Evolutionary conservation across 441 rosid species (phyloP).

Genomic region (Eutrema salsugineum): DNA sequence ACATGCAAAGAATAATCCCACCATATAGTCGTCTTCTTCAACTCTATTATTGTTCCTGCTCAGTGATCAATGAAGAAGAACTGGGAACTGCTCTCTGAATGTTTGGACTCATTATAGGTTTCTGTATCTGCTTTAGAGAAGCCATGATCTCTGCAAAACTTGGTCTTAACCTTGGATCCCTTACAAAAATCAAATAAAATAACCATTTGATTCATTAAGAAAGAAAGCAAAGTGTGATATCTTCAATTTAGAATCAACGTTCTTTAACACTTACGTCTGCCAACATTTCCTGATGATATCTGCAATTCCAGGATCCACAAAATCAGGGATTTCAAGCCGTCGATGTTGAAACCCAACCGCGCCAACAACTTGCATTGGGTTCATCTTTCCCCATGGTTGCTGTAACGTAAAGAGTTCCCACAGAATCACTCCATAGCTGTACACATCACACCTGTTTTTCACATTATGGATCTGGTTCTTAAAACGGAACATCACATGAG

Average conservation of each 20-base stretch:
- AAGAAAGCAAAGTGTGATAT: not conserved
- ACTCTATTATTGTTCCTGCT: not conserved
- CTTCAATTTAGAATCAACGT: not conserved
- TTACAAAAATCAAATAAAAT: conserved; percentile 26
- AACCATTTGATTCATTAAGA: not conserved
- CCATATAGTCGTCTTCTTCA: conserved; percentile 1
- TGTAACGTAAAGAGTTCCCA: conserved; percentile 81
- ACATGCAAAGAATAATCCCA: conserved; percentile 10
- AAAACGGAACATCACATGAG: not conserved
- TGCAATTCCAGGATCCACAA: conserved; percentile 64
- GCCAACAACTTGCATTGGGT: conserved; percentile 98
- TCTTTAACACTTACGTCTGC: conserved; percentile 73
- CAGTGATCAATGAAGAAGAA: conserved; percentile 2
- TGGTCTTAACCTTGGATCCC: conserved; percentile 87
- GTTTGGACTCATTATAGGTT: conserved; percentile 50
- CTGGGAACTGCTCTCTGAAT: conserved; percentile 38
- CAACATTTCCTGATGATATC: conserved; percentile 75
- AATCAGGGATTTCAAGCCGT: conserved; percentile 71
- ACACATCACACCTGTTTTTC: conserved; percentile 74
- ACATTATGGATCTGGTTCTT: not conserved
- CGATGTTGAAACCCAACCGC: conserved; percentile 97
- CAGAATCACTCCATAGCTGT: conserved; percentile 81
- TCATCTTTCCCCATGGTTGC: conserved; percentile 98
- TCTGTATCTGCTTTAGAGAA: conserved; percentile 79
- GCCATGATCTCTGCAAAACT: conserved; percentile 83